Evolutionary conservation across 768 basidiomycete species (phyloP), one percentile per base, ranked within the genome.

Genomic region (Trametes elegans): DNA sequence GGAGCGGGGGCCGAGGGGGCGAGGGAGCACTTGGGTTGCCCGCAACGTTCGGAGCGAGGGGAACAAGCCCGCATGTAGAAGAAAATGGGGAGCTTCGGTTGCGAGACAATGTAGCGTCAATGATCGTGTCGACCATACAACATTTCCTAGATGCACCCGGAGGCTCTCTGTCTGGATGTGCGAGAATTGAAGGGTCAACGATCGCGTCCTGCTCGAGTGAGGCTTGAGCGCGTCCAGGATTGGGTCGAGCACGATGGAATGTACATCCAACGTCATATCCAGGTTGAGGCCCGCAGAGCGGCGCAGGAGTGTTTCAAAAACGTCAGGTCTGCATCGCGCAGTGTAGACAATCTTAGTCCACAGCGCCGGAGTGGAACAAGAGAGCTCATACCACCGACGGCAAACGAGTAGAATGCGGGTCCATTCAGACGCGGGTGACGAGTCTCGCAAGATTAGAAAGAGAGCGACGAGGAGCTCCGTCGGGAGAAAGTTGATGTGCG

Each of bases 381-480:
- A 39, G 19, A 51, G 19, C 29, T 51, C 40, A 40, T 41, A 51
- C 49, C 49, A 51, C 42, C 28, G 29, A 23, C 39, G 49, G 29
- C 49, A 51, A 7, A 51, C 49, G 3, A 6, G 10, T 1, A 51
- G 49, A 13, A 51, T 40, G 31, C 40, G 49, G 1, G 28, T 40
- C 49, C 49, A 51, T 18, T n/a, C 10, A 16, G 49, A 23, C 16
- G n/a, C 38, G 5, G 40, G 29, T 10, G 8, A 1, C 5, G 32
- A 19, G 19, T 31, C 39, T 7, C 23, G 39, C 1, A 51, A 29
- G 11, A 24, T 7, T 21, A 51, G 39, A 11, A 51, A 42, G 18
- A 51, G 14, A n/a, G 39, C 28, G 21, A 42, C 39, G 2, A 51
- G 40, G 21, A 51, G 49, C 29, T 51, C 49, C 7, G 29, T 51